phyloP scores from a whole-genome alignment of 805 yeast species.

The Myxozyma kluyveri region DNA sequence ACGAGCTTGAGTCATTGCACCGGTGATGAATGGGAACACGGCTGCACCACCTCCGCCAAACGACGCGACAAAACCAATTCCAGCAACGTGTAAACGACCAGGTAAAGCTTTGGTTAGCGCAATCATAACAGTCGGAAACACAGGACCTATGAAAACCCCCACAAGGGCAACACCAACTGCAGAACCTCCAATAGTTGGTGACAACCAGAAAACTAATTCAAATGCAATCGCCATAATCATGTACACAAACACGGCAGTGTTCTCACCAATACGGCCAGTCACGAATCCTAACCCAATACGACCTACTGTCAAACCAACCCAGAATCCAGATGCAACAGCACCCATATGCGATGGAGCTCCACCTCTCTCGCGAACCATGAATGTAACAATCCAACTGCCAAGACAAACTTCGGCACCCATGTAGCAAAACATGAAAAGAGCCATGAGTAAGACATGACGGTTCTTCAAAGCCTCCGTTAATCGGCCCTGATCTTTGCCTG shows the following conservation, averaged over 20 bases:
- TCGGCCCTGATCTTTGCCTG: conserved; percentile 4
- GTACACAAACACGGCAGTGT: conserved; percentile 42
- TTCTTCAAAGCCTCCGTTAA: conserved; percentile 33
- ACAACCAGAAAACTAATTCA: conserved; percentile 49
- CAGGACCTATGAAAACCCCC: conserved; percentile 66
- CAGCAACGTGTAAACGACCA: conserved; percentile 54
- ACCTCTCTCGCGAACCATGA: conserved; percentile 52
- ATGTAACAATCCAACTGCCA: conserved; percentile 72
- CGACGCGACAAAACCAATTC: conserved; percentile 73
- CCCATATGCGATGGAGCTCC: conserved; percentile 52
- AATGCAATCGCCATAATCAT: conserved; percentile 41
- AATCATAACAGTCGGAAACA: conserved; percentile 70
- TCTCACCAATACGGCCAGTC: conserved; percentile 33
- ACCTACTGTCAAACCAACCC: conserved; percentile 70
- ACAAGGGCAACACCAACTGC: conserved; percentile 48
- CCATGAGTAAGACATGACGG: conserved; percentile 47
- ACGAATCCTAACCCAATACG: conserved; percentile 50
- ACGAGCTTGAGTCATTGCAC: conserved; percentile 43
- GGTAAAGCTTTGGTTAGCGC: conserved; percentile 65
- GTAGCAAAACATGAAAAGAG: conserved; percentile 57
- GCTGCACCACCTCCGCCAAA: conserved; percentile 86
- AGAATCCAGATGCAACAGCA: conserved; percentile 64
- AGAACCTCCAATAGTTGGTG: conserved; percentile 46
- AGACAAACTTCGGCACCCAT: conserved; percentile 68
- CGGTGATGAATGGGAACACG: conserved; percentile 62